Base-by-base conservation (phyloP, 257 asterid species). In the Nicotiana otophora region DNA sequence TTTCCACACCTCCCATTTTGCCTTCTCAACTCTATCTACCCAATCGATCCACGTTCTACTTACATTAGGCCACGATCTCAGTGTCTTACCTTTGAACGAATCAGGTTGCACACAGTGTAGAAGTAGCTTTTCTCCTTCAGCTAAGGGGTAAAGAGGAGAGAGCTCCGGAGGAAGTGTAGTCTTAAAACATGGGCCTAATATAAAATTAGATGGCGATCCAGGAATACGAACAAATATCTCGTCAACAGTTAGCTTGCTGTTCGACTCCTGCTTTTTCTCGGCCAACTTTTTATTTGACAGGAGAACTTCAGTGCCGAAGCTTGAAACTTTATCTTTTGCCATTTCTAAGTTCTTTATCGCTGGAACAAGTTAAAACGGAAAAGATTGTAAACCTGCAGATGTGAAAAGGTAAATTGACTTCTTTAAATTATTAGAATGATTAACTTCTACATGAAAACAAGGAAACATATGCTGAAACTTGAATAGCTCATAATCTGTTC, bases 161-260 rank as follows among this genome's bases (percentile, higher is more conserved):
- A 81, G 68, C 58, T 81, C 79, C 9, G 14, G 61, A 54, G 80
- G 4, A 3, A 81, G 17, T 1, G 11, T 12, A 57, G 51, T 53
- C 84, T 68, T 81, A 66, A 81, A 81, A 34, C 84, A 81, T 3
- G 84, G 84, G 11, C 84, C 84, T 81, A 81, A 53, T 53, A 33
- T 68, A 23, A 1, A 30, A 1, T 68, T 58, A 20, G 60, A 33
- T 2, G 31, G 12, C 1, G 67, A 81, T 53, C 79, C 67, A 51
- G n/a, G 65, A 64, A 20, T 57, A 54, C 26, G 10, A 31, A 68
- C 84, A 68, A 81, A 81, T 67, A 54, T 68, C 69, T 67, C 69
- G 3, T 81, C 53, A 67, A 19, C 0, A 4, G 54, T 55, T 58
- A 66, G 12, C 57, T 81, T 57, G 54, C 39, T 34, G 16, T 67